Evolutionary conservation across 768 basidiomycete genomes (phyloP).

Genomic region (Tricholomella constricta): DNA sequence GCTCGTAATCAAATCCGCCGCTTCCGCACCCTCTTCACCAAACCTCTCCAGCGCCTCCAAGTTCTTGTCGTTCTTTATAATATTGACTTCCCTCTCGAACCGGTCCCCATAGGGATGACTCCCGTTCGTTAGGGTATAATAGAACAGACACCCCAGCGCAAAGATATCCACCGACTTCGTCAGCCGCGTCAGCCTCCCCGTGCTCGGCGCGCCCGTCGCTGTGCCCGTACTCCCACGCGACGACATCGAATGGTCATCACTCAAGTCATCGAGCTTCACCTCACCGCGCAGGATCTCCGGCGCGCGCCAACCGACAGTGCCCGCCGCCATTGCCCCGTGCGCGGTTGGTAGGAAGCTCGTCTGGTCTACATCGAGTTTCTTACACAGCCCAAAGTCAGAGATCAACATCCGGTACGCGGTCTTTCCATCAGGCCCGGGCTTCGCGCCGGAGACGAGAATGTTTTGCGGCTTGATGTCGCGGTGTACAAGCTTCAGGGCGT

Average conservation of each 20-base stretch:
- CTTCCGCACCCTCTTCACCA: slow-evolving; percentile 95
- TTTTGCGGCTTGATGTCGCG: slow-evolving; percentile 99
- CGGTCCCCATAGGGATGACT: slow-evolving; percentile 93
- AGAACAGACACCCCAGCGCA: slow-evolving; percentile 93
- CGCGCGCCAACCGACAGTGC: slow-evolving; percentile 96
- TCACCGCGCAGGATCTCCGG: slow-evolving; percentile 95
- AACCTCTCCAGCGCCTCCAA: slow-evolving; percentile 74
- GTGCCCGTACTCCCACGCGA: slow-evolving; percentile 67
- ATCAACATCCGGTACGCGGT: slow-evolving; percentile 80
- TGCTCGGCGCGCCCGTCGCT: slow-evolving; percentile 39
- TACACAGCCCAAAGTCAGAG: slow-evolving; percentile 97
- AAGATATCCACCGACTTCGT: slow-evolving; percentile 98
- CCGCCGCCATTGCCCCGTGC: slow-evolving; percentile 86
- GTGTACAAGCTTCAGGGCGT: slow-evolving; percentile 94
- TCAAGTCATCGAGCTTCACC: slow-evolving; percentile 84
- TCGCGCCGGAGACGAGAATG: slow-evolving; percentile 81
- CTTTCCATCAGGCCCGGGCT: slow-evolving; percentile 44
- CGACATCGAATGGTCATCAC: slow-evolving; percentile 65
- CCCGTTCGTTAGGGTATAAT: slow-evolving; percentile 88
- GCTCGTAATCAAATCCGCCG: slow-evolving; percentile 69
- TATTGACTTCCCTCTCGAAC: slow-evolving; percentile 93
- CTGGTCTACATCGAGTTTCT: slow-evolving; percentile 93
- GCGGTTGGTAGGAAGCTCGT: slow-evolving; percentile 94
- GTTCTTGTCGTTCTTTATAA: slow-evolving; percentile 76
- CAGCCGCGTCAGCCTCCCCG: slow-evolving; percentile 61